These are phyloP conservation scores for Irpex sp. DNA, from an alignment of 1,284 basidiomycete species.

Conservation along the genomic window DNA sequence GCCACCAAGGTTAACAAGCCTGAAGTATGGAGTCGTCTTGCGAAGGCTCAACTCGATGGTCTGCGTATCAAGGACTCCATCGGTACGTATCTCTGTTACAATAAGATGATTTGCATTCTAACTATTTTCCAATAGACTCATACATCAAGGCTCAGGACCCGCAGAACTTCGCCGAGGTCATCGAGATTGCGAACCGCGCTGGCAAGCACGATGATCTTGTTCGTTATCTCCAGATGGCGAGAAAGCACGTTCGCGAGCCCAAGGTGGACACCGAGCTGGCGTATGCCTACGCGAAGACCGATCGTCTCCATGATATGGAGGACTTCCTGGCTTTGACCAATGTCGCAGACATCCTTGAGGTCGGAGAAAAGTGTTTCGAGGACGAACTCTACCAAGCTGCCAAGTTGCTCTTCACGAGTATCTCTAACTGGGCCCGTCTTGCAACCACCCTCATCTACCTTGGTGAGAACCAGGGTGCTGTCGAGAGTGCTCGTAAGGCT, in stretches of 20 bases:
- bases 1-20: constrained; percentile 97
- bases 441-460: constrained; percentile 99
- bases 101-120: neutral
- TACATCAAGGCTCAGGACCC: constrained; percentile 99
- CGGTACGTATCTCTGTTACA: constrained; percentile 43
- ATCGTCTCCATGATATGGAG: constrained; percentile 98
- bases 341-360: constrained; percentile 93
- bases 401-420: constrained; percentile 93
- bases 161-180: constrained; percentile 93
- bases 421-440: constrained; percentile 97
- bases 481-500: constrained; percentile 97
- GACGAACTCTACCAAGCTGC: constrained; percentile 98
- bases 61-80: constrained; percentile 98
- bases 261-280: constrained; percentile 98
- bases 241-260: constrained; percentile 95
- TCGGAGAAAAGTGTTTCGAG: constrained; percentile 99
- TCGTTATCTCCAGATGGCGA: constrained; percentile 98
- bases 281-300: constrained; percentile 96
- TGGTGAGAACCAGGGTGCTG: constrained; percentile 96
- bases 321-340: constrained; percentile 99
- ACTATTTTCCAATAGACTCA: constrained; percentile 59
- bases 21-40: constrained; percentile 95
- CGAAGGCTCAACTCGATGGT: constrained; percentile 99
- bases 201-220: constrained; percentile 99
- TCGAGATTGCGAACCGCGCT: constrained; percentile 93